Evolutionary conservation across 805 yeast species (phyloP), one percentile per base, ranked within the genome.

Genomic region (Yarrowia keelungensis): DNA sequence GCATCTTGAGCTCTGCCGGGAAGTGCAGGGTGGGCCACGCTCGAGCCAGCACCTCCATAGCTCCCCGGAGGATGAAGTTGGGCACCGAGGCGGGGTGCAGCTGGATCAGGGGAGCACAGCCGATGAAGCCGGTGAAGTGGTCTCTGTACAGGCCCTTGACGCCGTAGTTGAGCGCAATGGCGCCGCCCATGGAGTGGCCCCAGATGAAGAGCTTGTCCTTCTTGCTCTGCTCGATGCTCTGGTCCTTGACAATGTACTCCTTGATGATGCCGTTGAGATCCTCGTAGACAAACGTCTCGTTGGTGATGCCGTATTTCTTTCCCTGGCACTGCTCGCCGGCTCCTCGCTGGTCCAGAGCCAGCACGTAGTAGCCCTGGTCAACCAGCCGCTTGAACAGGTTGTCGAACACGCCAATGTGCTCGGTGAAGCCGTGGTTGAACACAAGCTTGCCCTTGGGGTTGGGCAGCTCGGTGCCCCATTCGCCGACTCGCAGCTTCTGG

Each of bases 121-220:
- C 80, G 38, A 79, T 69, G 69, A 71, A 79, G 9, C 79, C 79
- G 22, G 73, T 74, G 64, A 80, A 71, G 35, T 70, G 65, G 49
- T 76, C 78, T 16, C 76, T 71, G 69, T 75, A 68, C 42, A 69
- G 70, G 3, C 82, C 82, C 46, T 75, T 73, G 41, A 76, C 74
- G 67, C 75, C 77, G 69, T 80, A 80, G 67, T 74, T 79, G 56
- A 80, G 74, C 15, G 72, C 69, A 49, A 78, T 77, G 3, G 76
- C 80, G 16, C 81, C 82, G 15, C 82, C 82, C 79, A 78, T 78
- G 8, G 79, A 76, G 71, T 78, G 79, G 19, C 81, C 81, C 75
- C 74, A 75, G 71, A 79, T 56, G 56, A 75, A 70, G 11, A 76
- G 69, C 56, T 75, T 74, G 35, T 47, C 65, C 16, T 43, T 36